A percentile compares a stretch with the other conserved stretches of the same genome.
Evolutionary conservation across 805 yeast species (phyloP).

Genomic region (Blastobotrys americana): DNA sequence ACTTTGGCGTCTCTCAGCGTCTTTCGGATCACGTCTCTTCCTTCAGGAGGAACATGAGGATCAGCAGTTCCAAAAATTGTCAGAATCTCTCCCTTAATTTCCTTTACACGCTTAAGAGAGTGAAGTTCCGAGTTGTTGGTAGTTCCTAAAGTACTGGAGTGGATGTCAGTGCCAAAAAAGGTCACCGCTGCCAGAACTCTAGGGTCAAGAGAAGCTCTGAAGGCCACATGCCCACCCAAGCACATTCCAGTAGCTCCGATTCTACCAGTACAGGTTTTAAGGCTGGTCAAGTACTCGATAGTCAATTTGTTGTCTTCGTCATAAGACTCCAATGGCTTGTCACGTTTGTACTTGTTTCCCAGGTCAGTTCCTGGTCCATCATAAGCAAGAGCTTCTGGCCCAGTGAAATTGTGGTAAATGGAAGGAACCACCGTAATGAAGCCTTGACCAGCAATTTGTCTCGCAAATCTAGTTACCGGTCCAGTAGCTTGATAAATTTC

Average conservation of each 20-base stretch:
- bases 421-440: conserved; percentile 75
- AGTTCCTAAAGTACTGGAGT: conserved; percentile 56
- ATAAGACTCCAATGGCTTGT: conserved; percentile 61
- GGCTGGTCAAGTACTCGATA: conserved; percentile 50
- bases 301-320: conserved; percentile 66
- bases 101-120: conserved; percentile 51
- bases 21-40: conserved; percentile 63
- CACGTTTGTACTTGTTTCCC: conserved; percentile 60
- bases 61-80: conserved; percentile 72
- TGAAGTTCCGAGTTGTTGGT: conserved; percentile 50
- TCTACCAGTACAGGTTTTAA: conserved; percentile 61
- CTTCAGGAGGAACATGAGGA: conserved; percentile 72
- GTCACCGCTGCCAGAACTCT: conserved; percentile 63
- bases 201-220: conserved; percentile 57
- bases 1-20: conserved; percentile 52
- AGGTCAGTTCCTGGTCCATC: conserved; percentile 68
- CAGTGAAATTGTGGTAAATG: conserved; percentile 66
- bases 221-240: conserved; percentile 77
- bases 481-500: conserved; percentile 74
- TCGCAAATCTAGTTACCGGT: conserved; percentile 71
- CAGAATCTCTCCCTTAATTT: conserved; percentile 51
- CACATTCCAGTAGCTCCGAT: conserved; percentile 86
- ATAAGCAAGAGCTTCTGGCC: conserved; percentile 56
- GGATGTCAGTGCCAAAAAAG: conserved; percentile 78
- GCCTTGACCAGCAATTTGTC: conserved; percentile 72